phyloP scores from a whole-genome alignment of 257 asterid genomes.

The Fraxinus cuspidata region DNA sequence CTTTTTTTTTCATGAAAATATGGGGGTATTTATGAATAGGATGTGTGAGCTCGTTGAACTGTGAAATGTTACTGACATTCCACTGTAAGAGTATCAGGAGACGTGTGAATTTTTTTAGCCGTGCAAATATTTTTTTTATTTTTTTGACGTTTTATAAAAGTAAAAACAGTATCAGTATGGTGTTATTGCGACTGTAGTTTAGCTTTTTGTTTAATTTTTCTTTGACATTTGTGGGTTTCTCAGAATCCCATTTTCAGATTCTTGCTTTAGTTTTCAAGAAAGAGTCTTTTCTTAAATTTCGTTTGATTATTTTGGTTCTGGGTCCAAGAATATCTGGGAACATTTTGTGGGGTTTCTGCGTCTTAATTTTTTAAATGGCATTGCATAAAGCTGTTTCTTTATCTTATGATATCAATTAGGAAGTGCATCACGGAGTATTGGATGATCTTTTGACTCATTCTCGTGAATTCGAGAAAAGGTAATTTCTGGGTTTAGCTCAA shows the following conservation, averaged over 20 bases:
- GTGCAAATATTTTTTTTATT: neutral
- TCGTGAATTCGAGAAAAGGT: slow-evolving; percentile 31
- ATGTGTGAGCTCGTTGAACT: slow-evolving; percentile 49
- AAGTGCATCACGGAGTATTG: slow-evolving; percentile 26
- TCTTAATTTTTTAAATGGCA: slow-evolving; percentile 17
- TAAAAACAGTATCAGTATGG: slow-evolving; percentile 23
- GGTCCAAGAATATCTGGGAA: slow-evolving; percentile 30
- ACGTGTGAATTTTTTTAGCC: slow-evolving; percentile 23
- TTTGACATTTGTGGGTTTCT: slow-evolving; percentile 17
- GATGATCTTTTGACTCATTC: slow-evolving; percentile 21
- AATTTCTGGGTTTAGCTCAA: slow-evolving; percentile 33
- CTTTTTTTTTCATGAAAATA: neutral
- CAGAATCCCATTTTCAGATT: slow-evolving; percentile 38
- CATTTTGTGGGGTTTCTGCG: slow-evolving; percentile 36
- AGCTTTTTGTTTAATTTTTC: slow-evolving; percentile 27
- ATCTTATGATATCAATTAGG: slow-evolving; percentile 26
- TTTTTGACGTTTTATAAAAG: slow-evolving; percentile 12
- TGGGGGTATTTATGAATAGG: slow-evolving; percentile 35
- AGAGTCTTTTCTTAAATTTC: slow-evolving; percentile 16
- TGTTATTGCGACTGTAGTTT: slow-evolving; percentile 29
- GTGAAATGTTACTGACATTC: slow-evolving; percentile 31
- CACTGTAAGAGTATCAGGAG: slow-evolving; percentile 34
- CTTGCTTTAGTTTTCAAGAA: slow-evolving; percentile 22
- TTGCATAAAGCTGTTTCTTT: slow-evolving; percentile 32
- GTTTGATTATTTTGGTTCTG: slow-evolving; percentile 23